Conservation (phyloP, 2,329 filamentous ascomycete genomes). For the Cercospora sojina region DNA sequence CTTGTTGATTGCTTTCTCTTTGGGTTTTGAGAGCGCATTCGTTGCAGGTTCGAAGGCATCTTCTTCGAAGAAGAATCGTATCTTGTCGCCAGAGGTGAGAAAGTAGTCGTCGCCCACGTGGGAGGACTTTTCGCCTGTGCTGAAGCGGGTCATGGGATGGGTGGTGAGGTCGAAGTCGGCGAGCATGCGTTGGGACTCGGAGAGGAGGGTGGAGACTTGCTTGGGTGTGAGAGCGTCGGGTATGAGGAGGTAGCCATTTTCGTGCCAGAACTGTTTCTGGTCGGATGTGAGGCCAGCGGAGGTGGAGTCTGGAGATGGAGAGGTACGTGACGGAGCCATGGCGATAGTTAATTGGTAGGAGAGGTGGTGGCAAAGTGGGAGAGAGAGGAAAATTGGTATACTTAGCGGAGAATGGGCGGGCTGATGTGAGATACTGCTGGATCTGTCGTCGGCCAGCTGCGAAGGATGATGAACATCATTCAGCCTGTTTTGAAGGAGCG, state of each 20-base stretch:
- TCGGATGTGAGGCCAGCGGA: slow-evolving; percentile 62
- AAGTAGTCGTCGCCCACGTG: slow-evolving; percentile 97
- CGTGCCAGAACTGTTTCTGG: slow-evolving; percentile 66
- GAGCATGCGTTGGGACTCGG: slow-evolving; percentile 73
- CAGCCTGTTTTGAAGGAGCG: neutral
- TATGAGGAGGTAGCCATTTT: slow-evolving; percentile 88
- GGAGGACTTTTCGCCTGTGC: slow-evolving; percentile 69
- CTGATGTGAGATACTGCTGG: neutral
- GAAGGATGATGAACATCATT: neutral
- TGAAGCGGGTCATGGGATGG: slow-evolving; percentile 93
- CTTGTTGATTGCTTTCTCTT: slow-evolving; percentile 78
- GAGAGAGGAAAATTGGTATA: neutral
- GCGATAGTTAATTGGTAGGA: neutral
- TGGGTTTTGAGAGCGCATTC: slow-evolving; percentile 71
- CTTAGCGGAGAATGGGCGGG: neutral
- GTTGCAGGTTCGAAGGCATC: slow-evolving; percentile 68
- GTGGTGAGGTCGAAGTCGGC: slow-evolving; percentile 71
- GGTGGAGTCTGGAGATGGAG: slow-evolving; percentile 27
- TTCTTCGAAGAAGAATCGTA: slow-evolving; percentile 97
- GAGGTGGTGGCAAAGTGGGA: neutral
- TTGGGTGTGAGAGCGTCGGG: slow-evolving; percentile 68
- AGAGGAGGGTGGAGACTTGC: slow-evolving; percentile 67
- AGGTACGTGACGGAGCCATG: slow-evolving; percentile 33
- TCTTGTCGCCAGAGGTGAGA: slow-evolving; percentile 81
- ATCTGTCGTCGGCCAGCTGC: neutral